Evolutionary conservation across 805 yeast species (phyloP).

Genomic region (Cyberlindnera galapagoensis): DNA sequence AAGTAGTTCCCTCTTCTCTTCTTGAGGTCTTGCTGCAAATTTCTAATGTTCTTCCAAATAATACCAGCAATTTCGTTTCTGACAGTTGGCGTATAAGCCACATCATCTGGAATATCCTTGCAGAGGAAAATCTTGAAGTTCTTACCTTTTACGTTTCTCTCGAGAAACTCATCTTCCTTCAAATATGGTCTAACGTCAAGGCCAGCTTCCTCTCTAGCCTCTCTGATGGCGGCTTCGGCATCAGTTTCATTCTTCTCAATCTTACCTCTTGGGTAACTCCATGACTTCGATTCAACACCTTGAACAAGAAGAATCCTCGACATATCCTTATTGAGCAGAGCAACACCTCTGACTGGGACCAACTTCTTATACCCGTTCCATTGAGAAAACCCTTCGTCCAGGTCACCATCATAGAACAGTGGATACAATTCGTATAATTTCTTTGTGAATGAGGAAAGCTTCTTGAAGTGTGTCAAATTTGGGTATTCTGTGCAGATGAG

Average conservation of each 20-base stretch:
- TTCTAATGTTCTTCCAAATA: conserved; percentile 66
- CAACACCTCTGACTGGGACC: conserved; percentile 96
- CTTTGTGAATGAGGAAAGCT: conserved; percentile 70
- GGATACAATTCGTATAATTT: conserved; percentile 66
- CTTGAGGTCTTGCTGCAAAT: conserved; percentile 26
- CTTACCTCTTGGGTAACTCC: conserved; percentile 98
- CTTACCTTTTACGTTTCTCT: conserved; percentile 76
- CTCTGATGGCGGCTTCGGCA: conserved; percentile 83
- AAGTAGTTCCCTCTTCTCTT: conserved; percentile 28
- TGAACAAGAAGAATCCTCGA: conserved; percentile 72
- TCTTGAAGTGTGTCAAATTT: conserved; percentile 65
- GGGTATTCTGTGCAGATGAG: conserved; percentile 70
- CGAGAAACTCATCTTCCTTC: conserved; percentile 67
- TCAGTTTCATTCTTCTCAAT: conserved; percentile 91
- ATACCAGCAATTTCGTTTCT: conserved; percentile 84
- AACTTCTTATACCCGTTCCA: conserved; percentile 82
- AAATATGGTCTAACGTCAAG: conserved; percentile 69
- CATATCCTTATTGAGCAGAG: conserved; percentile 66
- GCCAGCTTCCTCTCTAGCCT: conserved; percentile 90
- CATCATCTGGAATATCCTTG: conserved; percentile 70
- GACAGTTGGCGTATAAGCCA: conserved; percentile 71
- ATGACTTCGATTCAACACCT: conserved; percentile 73
- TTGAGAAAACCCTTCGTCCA: conserved; percentile 66
- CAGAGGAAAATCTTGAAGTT: conserved; percentile 79
- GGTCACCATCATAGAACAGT: conserved; percentile 79